Evolutionary conservation across 2,329 filamentous ascomycete species (phyloP).

Genomic region (Colletotrichum lini): DNA sequence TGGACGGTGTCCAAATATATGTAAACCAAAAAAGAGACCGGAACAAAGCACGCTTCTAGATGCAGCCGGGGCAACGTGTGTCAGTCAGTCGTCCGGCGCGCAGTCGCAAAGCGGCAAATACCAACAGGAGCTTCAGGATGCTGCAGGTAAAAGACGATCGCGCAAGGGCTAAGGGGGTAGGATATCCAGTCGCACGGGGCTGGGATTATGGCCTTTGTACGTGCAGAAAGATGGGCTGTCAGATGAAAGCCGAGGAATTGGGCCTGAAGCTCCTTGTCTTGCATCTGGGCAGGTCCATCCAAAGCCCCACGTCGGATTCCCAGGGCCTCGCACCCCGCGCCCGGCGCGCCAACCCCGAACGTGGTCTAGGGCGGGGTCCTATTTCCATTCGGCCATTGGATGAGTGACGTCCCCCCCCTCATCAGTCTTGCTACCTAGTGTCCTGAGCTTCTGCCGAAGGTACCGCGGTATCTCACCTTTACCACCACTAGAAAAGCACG

Average conservation of each 20-base stretch:
- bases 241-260: slow-evolving; percentile 42
- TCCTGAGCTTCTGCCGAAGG: slow-evolving; percentile 31
- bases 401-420: slow-evolving; percentile 20
- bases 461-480: slow-evolving; percentile 18
- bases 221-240: slow-evolving; percentile 39
- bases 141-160: slow-evolving; percentile 24
- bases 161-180: slow-evolving; percentile 5
- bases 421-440: slow-evolving; percentile 6
- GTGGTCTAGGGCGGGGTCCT: slow-evolving; percentile 28
- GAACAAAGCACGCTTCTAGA: neutral
- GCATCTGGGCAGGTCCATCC: slow-evolving; percentile 39
- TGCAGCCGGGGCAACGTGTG: slow-evolving; percentile 13
- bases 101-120: slow-evolving; percentile 10
- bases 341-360: slow-evolving; percentile 10
- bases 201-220: slow-evolving; percentile 38
- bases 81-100: neutral
- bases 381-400: slow-evolving; percentile 31
- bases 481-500: neutral
- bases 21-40: slow-evolving; percentile 2
- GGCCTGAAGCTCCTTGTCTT: slow-evolving; percentile 41
- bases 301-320: slow-evolving; percentile 38
- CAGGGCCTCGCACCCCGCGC: slow-evolving; percentile 35
- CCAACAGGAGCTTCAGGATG: neutral
- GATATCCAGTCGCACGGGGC: slow-evolving; percentile 29
- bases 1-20: neutral